Base-by-base conservation (phyloP, 768 basidiomycete species). In the Lentinula guzmanii region DNA sequence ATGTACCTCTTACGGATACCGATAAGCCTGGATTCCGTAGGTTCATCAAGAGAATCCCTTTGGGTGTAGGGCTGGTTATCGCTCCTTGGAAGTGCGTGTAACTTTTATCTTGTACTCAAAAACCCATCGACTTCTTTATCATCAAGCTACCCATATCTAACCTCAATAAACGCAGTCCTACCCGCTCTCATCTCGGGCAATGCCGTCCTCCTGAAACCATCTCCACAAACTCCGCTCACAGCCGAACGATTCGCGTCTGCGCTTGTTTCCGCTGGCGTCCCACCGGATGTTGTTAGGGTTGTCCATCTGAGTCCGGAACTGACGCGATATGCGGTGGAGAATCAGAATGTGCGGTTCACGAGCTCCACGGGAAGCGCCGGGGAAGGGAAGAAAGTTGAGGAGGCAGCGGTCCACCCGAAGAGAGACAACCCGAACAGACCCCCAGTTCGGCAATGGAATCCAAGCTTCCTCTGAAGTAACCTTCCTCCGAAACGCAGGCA, bases 101-200 rank as follows among this genome's bases (percentile, higher is more conserved):
- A 5, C 11, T n/a, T 55, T 3, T 28, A n/a, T 5, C 24, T 3
- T 28, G 28, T 28, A 28, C 28, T 28, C 2, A 28, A 28, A 24
- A 24, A 2, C 24, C 24, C 24, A 24, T 24, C 24, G 2, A 3
- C 24, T 24, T 24, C 10, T 2, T 34, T 35, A 13, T n/a, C 33
- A 10, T 61, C 8, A 68, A 95, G 91, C 71, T 96, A 83, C 73
- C 95, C 95, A 0, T 95, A 94, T 75, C 86, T 98, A 35, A 88
- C 87, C 39, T 85, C 92, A 41, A 82, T 98, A 72, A 99, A 99
- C 74, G 87, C 92, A 3, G 86, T 98, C 55, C 82, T 99, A 24
- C 97, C 97, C 1, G 92, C 94, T 0, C 77, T 99, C 64, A 77
- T 98, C 33, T 86, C 95, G 5, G 91, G 97, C 34, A 98, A 99